Base-by-base conservation (phyloP, 768 basidiomycete species). In the Solioccasus polychromus region DNA sequence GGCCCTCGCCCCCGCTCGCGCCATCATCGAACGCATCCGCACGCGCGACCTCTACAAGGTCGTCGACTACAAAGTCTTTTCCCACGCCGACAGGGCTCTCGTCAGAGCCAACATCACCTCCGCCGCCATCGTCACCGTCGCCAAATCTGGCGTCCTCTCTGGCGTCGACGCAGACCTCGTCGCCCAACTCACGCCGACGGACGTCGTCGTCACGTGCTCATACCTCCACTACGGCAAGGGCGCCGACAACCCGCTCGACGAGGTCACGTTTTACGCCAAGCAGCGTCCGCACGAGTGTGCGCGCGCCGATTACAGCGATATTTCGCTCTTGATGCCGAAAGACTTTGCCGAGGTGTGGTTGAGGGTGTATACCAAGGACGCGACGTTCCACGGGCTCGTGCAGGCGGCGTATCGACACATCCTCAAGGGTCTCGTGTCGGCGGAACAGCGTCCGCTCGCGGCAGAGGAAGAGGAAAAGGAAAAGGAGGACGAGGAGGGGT, bases 191-290 rank as follows among this genome's bases (percentile, higher is more conserved):
- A 59, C 50, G 14, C 63, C 67, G 1, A 60, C 71, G 5, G 76
- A 88, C 42, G 71, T 92, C 24, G 77, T 84, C 31, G 84, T 92
- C 18, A 77, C 82, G 39, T 68, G 81, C 12, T 63, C 79, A 2
- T 54, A 61, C n/a, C 73, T 91, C 74, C 90, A 92, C 58, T 84
- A 86, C 54, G 90, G 89, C 3, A 87, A 85, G 80, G 71, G 76
- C 51, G 77, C 79, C 35, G 62, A 69, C 50, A 88, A 87, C 54
- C 90, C 90, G 1, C 58, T 91, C 36, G 75, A 83, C 35, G 73
- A 66, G 14, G 78, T 89, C 42, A 79, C 74, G 58, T 92, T 91
- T 57, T 91, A 89, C 55, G 79, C 81, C 0, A 90, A 90, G 62
- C 67, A 71, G 12, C 70, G 75, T 15, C 78, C 78, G 0, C 63